These are phyloP conservation scores for Austroboletus sp. DNA, from an alignment of 1,284 basidiomycete genomes.

Conservation along the genomic window DNA sequence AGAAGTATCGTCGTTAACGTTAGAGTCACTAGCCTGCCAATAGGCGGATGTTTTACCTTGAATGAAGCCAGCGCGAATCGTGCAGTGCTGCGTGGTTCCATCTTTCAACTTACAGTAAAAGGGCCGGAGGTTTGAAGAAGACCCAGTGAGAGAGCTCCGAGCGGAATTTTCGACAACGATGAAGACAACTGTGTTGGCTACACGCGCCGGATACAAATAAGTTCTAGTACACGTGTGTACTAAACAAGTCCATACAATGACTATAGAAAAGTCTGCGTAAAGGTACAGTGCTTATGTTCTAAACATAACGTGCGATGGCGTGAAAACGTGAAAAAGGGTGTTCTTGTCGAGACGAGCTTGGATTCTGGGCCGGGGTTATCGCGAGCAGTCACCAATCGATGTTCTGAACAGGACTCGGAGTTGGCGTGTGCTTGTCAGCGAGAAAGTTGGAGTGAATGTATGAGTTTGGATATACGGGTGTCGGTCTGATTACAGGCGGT, in stretches of 20 bases:
- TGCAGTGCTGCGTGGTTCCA: slow-evolving; percentile 22
- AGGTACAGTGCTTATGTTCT: slow-evolving; percentile 15
- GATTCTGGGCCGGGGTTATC: background rate
- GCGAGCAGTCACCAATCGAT: background rate
- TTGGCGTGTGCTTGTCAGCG: slow-evolving; percentile 2
- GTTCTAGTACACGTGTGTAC: slow-evolving; percentile 1
- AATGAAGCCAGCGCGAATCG: slow-evolving; percentile 19
- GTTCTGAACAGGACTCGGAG: slow-evolving; percentile 6
- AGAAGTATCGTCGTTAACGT: slow-evolving; percentile 6
- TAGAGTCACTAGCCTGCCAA: background rate
- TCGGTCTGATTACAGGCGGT: slow-evolving; percentile 26
- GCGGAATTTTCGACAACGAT: background rate
- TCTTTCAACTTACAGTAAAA: slow-evolving; percentile 8
- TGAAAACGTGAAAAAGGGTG: slow-evolving; percentile 7
- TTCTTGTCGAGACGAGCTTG: background rate
- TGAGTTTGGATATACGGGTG: slow-evolving; percentile 25
- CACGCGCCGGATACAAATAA: background rate
- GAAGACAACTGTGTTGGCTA: background rate
- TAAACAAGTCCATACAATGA: slow-evolving; percentile 7
- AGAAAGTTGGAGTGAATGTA: slow-evolving; percentile 18
- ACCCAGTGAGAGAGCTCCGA: background rate
- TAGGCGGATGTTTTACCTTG: slow-evolving; percentile 22
- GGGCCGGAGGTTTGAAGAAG: background rate
- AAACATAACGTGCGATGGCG: slow-evolving; percentile 8
- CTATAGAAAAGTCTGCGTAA: background rate